Evolutionary conservation across 352 stramenopile species (phyloP), one percentile per base, ranked within the genome.

Genomic region (Phytophthora pluvialis): DNA sequence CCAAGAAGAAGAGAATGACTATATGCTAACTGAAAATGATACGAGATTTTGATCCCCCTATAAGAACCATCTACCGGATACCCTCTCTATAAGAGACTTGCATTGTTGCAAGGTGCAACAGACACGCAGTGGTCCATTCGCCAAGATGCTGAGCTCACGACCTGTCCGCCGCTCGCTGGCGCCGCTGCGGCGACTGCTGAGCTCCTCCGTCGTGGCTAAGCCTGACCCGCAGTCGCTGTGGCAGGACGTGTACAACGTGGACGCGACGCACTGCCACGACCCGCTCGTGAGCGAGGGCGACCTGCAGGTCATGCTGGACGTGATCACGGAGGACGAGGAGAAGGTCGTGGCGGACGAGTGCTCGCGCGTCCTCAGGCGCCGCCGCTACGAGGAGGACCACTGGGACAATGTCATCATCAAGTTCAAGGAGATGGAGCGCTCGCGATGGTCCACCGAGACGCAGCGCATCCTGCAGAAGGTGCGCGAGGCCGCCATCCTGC

Each of bases 361-460:
- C 50, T 70, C 73, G 32, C 59, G 64, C 44, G 72, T 91, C 28
- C 69, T 95, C n/a, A 74, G 69, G 18, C 82, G 86, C 32, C 78
- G 87, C n/a, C 83, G 83, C 39, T 93, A 91, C 56, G 85, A 95
- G 36, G 74, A 87, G 38, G 75, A 89, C 45, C 87, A 95, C 60
- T 95, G 87, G 87, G 87, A 95, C 73, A 77, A 88, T 33, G 83
- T 88, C 29, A 95, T 95, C 56, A 61, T 95, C 72, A 93, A 95
- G 54, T 95, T 91, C 60, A 94, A 94, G 59, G 87, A 95, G 73
- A 95, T 94, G 85, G 87, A 95, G 57, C 82, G 83, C 38, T 90
- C 81, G 29, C 81, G 86, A 31, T 95, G 87, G 87, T 93, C 82
- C 53, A 40, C 64, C 21, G 87, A 95, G 67, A 89, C 82, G 11